These are phyloP conservation scores for Withania somnifera DNA, from an alignment of 305 asterid species.

Conservation along the genomic window DNA sequence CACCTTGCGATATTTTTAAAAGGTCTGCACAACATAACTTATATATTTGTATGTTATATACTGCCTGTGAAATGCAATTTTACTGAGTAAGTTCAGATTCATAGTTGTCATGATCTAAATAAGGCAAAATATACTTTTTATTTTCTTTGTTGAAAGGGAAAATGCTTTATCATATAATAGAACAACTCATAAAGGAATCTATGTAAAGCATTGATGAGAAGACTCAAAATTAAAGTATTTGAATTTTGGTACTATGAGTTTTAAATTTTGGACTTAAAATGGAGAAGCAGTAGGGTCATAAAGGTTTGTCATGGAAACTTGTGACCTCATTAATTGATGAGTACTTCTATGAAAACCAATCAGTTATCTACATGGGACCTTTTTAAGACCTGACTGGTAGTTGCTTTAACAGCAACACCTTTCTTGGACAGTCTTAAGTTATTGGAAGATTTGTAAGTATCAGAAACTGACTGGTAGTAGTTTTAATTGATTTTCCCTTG, in stretches of 20 bases:
- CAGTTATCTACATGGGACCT: not conserved
- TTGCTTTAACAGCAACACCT: not conserved
- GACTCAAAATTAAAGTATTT: not conserved
- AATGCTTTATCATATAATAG: not conserved
- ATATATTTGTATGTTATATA: not conserved
- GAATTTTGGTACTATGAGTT: not conserved
- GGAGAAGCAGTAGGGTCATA: not conserved
- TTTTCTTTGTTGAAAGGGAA: not conserved
- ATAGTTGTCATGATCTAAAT: not conserved
- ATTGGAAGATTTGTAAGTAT: not conserved
- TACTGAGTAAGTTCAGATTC: not conserved
- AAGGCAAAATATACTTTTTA: not conserved
- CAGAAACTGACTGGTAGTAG: not conserved
- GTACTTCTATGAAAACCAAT: not conserved
- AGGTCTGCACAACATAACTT: not conserved
- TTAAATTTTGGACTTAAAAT: not conserved
- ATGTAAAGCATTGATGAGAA: not conserved
- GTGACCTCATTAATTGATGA: not conserved
- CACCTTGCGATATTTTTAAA: not conserved
- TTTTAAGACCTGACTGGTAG: not conserved
- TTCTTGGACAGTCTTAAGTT: not conserved
- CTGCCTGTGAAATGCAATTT: not conserved
- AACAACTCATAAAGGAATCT: not conserved
- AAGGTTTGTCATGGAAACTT: not conserved
- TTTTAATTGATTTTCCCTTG: not conserved